Percentiles rank a stretch among this genome's conserved stretches.
These are phyloP conservation scores for Aspergillus fructus DNA, from an alignment of 2,329 filamentous ascomycete species.

Conservation along the genomic window DNA sequence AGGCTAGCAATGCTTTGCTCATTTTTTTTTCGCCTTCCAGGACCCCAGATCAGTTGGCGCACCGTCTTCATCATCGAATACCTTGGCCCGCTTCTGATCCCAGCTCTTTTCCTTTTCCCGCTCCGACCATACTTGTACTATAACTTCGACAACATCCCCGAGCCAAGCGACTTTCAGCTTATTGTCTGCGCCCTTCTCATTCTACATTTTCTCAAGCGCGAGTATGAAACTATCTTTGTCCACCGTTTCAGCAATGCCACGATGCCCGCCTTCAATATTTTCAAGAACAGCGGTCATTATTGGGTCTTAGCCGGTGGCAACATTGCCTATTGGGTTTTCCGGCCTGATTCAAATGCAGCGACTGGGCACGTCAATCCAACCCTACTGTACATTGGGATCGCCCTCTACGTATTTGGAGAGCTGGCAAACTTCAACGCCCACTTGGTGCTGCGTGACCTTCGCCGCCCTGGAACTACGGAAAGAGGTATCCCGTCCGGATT, in stretches of 20 bases:
- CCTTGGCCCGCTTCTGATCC: constrained; percentile 84
- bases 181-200: constrained; percentile 72
- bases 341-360: constrained; percentile 68
- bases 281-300: constrained; percentile 95
- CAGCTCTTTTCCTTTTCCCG: constrained; percentile 68
- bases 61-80: constrained; percentile 97
- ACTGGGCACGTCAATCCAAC: constrained; percentile 47
- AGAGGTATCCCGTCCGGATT: constrained; percentile 84
- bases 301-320: constrained; percentile 81
- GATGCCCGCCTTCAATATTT: constrained; percentile 87
- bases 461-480: constrained; percentile 76
- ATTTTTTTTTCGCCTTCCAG: constrained; percentile 45
- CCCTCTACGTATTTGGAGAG: constrained; percentile 75
- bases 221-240: constrained; percentile 89
- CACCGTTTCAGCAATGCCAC: constrained; percentile 94
- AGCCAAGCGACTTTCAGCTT: constrained; percentile 66
- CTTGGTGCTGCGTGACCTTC: constrained; percentile 72
- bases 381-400: constrained; percentile 67
- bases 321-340: constrained; percentile 82
- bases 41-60: constrained; percentile 85
- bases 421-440: constrained; percentile 78
- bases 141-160: constrained; percentile 46
- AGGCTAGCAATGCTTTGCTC: background rate
- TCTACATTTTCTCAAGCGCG: constrained; percentile 89
- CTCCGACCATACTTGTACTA: constrained; percentile 72